A percentile compares a stretch with the other conserved stretches of the same genome.
Evolutionary conservation across 805 yeast species (phyloP).

Genomic region (Geotrichum ghanense): DNA sequence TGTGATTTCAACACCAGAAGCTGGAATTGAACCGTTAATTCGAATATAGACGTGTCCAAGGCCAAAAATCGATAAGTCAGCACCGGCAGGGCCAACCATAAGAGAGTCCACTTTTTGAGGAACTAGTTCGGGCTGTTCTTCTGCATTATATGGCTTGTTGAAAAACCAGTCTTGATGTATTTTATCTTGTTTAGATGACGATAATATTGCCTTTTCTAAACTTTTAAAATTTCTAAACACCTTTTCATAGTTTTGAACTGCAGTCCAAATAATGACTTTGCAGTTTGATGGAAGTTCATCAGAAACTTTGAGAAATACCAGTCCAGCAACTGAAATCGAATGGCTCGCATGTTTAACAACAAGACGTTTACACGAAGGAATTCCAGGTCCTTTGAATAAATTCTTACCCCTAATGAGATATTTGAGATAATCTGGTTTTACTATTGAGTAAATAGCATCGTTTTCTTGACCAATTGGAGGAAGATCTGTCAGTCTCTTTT

Average conservation of each 20-base stretch:
- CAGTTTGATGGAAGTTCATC: constrained; percentile 9
- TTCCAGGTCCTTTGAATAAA: constrained; percentile 15
- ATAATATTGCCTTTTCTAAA: constrained; percentile 15
- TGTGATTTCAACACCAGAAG: constrained; percentile 15
- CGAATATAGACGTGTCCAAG: constrained; percentile 24
- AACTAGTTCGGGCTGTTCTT: constrained; percentile 1
- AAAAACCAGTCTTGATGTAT: constrained; percentile 18
- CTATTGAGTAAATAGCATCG: constrained; percentile 11
- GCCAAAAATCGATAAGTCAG: constrained; percentile 21
- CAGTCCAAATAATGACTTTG: constrained; percentile 22
- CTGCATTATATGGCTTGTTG: constrained; percentile 6
- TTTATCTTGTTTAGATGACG: constrained; percentile 10
- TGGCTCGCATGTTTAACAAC: constrained; percentile 21
- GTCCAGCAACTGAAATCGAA: constrained; percentile 25
- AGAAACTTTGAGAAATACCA: constrained; percentile 18
- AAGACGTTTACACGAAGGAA: constrained; percentile 14
- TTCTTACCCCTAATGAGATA: constrained; percentile 15
- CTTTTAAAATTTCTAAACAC: constrained; percentile 14
- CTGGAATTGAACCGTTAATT: constrained; percentile 21
- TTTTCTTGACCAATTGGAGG: constrained; percentile 26
- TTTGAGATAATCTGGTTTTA: constrained; percentile 15
- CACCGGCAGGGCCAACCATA: constrained; percentile 8
- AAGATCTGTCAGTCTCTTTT: constrained; percentile 18
- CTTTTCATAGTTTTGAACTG: constrained; percentile 17
- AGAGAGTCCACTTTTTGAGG: neutral